phyloP scores from a whole-genome alignment of 768 basidiomycete species.

The Auriscalpium orientale region DNA sequence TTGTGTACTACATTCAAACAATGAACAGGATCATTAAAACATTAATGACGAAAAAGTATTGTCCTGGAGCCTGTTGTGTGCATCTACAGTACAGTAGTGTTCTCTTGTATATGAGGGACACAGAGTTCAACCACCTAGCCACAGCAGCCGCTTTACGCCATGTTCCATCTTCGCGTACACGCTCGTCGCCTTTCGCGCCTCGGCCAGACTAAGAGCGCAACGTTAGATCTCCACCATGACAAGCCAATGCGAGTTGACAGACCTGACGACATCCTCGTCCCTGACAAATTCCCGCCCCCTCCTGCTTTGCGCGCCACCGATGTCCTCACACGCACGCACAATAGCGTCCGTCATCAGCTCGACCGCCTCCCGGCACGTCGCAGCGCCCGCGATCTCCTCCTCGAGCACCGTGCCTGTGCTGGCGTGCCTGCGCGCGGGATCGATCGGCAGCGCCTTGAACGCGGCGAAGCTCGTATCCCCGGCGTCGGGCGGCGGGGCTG shows the following conservation, averaged over 20 bases:
- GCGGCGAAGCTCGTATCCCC: slow-evolving; percentile 51
- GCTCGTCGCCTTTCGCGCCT: slow-evolving; percentile 80
- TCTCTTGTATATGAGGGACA: too few relatives aligned
- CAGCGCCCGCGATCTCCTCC: slow-evolving; percentile 51
- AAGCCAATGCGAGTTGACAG: slow-evolving; percentile 16
- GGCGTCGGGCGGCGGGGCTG: slow-evolving; percentile 24
- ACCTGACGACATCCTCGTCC: slow-evolving; percentile 78
- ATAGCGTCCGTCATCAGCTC: slow-evolving; percentile 70
- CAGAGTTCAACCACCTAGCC: slow-evolving; percentile 60
- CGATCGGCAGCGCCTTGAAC: slow-evolving; percentile 75
- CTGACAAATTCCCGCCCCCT: slow-evolving; percentile 40
- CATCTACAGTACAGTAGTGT: too few relatives aligned
- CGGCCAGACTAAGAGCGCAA: slow-evolving; percentile 48
- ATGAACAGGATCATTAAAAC: too few relatives aligned
- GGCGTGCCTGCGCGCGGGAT: slow-evolving; percentile 45
- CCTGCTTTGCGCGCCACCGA: slow-evolving; percentile 34
- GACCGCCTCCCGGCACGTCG: slow-evolving; percentile 70
- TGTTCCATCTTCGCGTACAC: slow-evolving; percentile 92
- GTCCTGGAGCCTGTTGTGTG: too few relatives aligned
- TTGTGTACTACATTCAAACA: too few relatives aligned
- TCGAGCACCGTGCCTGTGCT: slow-evolving; percentile 33
- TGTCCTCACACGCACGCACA: slow-evolving; percentile 54
- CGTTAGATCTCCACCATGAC: neutral
- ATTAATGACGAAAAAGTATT: too few relatives aligned
- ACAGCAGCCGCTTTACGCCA: slow-evolving; percentile 82